Percentiles rank a stretch among this genome's conserved stretches.
phyloP scores from a whole-genome alignment of 768 basidiomycete species.

The Termitomyces heimii region DNA sequence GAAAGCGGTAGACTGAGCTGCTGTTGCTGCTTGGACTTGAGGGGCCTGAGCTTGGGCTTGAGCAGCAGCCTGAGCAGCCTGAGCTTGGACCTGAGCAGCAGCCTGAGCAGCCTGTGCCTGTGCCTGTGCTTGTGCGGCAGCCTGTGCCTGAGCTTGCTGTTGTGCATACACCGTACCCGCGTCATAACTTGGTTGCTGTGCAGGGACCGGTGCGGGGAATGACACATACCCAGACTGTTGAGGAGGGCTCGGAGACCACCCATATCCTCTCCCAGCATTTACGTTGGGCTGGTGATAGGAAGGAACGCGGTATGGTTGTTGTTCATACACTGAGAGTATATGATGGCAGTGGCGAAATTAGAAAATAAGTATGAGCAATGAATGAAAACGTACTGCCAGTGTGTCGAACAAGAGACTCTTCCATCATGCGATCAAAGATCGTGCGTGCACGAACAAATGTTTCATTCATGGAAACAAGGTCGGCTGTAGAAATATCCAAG shows the following conservation, averaged over 20 bases:
- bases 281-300: constrained; percentile 18
- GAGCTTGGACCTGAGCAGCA: constrained; percentile 9
- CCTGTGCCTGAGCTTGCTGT: constrained; percentile 9
- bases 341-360: neutral
- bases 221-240: constrained; percentile 29
- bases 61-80: constrained; percentile 7
- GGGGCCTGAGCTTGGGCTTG: constrained; percentile 13
- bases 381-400: constrained; percentile 42
- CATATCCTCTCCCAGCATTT: constrained; percentile 28
- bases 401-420: constrained; percentile 77
- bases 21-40: neutral
- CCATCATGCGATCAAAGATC: constrained; percentile 93
- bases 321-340: constrained; percentile 46
- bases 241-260: constrained; percentile 37
- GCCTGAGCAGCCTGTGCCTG: constrained; percentile 7
- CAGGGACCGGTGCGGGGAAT: constrained; percentile 23
- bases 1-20: neutral
- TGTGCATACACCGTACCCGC: constrained; percentile 17
- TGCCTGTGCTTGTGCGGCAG: constrained; percentile 9
- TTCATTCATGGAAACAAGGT: constrained; percentile 92
- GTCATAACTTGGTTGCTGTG: constrained; percentile 13
- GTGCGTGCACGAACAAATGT: constrained; percentile 84
- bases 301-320: constrained; percentile 23
- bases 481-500: constrained; percentile 46
- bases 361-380: neutral